Evolutionary conservation across 2,329 filamentous ascomycete species (phyloP), one percentile per base, ranked within the genome.

Genomic region (Thelonectria blattea): DNA sequence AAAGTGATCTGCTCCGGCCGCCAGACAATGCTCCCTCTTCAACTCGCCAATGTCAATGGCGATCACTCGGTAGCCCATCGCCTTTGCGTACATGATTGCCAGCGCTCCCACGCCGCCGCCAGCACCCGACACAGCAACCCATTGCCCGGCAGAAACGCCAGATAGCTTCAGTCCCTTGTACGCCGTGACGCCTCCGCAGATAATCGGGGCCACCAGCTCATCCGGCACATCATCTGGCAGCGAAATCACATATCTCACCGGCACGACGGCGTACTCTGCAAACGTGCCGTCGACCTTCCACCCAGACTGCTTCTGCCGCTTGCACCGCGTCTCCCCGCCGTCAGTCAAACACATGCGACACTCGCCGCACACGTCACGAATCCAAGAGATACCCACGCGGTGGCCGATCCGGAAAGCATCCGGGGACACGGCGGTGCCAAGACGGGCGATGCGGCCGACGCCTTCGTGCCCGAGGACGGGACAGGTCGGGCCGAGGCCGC

Each of bases 151-250:
- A 0, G 59, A 65, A 5, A 72, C 60, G 3, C 57, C 65, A 32
- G 72, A 73, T 1, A 60, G 61, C 63, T 78, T 79, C 49, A 79
- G 52, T 0, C 76, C 78, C 63, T 76, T 78, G 61, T 80, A 81
- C 0, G 78, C 78, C 1, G 79, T 80, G 0, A 80, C 76, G 0
- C 79, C 79, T 0, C 73, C 78, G 54, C 79, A 81, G 32, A 81
- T 60, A 7, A 80, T 72, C 0, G 79, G 79, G 2, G 76, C 78
- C 0, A 80, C 66, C 5, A 69, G 47, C 48, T 79, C 76, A 46
- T 79, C 77, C 0, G 68, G 57, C 5, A 75, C 47, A 14, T 59
- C 66, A 2, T 73, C 71, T 0, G 75, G 65, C 0, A 68, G 56
- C 0, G 62, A 60, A 9, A 73, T 56, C 0, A 77, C 54, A 54